Evolutionary conservation across 2,329 filamentous ascomycete species (phyloP).

Genomic region (Fusarium sp.): DNA sequence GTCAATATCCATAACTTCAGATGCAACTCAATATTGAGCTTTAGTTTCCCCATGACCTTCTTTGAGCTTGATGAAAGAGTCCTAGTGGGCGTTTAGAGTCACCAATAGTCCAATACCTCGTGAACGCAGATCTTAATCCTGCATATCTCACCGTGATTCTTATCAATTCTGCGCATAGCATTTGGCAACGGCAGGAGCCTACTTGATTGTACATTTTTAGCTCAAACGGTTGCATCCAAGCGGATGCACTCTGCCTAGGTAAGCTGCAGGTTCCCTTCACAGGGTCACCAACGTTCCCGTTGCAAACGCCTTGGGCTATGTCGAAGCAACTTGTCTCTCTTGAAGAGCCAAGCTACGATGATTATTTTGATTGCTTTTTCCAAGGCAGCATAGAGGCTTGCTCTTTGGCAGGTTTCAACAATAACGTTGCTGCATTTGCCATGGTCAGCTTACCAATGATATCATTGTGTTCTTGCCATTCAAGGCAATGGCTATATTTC

Average conservation of each 20-base stretch:
- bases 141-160: conserved; percentile 18
- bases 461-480: not conserved
- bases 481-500: not conserved
- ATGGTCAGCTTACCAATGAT: conserved; percentile 27
- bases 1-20: not conserved
- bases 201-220: not conserved
- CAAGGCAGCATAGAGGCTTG: not conserved
- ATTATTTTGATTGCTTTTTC: not conserved
- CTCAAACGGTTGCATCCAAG: conserved; percentile 9
- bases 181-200: not conserved
- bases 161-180: not conserved
- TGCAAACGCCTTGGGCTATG: not conserved
- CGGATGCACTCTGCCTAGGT: not conserved
- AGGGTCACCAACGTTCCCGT: not conserved
- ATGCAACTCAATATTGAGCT: conserved; percentile 14
- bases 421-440: conserved; percentile 16
- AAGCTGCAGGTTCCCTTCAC: conserved; percentile 6
- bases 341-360: not conserved
- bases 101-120: not conserved
- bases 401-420: not conserved
- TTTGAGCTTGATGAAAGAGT: conserved; percentile 2
- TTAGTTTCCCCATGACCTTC: conserved; percentile 26
- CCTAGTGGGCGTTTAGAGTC: conserved; percentile 9
- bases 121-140: conserved; percentile 28
- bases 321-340: not conserved